Evolutionary conservation across 768 basidiomycete species (phyloP).

Genomic region (Calocera viscosa): DNA sequence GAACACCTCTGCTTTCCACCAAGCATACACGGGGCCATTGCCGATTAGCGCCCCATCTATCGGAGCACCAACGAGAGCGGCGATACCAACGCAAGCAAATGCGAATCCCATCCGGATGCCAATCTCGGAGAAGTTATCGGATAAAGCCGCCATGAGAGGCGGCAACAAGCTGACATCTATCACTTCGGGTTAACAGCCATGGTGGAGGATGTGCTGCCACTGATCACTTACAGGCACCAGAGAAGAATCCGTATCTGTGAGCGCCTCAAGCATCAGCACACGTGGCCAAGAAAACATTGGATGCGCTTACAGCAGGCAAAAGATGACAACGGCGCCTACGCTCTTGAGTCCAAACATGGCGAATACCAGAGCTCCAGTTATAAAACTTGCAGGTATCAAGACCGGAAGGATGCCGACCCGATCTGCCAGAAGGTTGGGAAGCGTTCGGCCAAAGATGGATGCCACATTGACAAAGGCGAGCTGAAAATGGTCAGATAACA

Average conservation of each 20-base stretch:
- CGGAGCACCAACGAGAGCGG: background rate
- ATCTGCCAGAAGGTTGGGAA: background rate
- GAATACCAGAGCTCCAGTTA: background rate
- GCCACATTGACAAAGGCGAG: background rate
- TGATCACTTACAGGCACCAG: conserved; percentile 31
- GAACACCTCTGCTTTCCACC: conserved; percentile 3
- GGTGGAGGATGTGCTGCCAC: too few species aligned
- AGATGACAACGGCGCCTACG: conserved; percentile 28
- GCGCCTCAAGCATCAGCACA: background rate
- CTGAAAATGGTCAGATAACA: background rate
- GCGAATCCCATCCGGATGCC: conserved; percentile 10
- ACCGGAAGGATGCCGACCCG: background rate
- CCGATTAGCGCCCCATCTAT: background rate
- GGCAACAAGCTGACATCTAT: background rate
- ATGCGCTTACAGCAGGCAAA: conserved; percentile 29
- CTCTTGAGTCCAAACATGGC: conserved; percentile 30
- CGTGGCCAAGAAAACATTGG: background rate
- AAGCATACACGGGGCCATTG: background rate
- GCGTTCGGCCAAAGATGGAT: background rate
- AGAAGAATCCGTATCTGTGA: conserved; percentile 32
- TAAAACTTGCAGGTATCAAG: background rate
- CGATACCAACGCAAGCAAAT: conserved; percentile 5
- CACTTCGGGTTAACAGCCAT: too few species aligned
- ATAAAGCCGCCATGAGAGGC: background rate
- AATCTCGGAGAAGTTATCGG: background rate